Base-by-base conservation (phyloP, 768 basidiomycete genomes). In the Tylopilus vinaceipallidus region DNA sequence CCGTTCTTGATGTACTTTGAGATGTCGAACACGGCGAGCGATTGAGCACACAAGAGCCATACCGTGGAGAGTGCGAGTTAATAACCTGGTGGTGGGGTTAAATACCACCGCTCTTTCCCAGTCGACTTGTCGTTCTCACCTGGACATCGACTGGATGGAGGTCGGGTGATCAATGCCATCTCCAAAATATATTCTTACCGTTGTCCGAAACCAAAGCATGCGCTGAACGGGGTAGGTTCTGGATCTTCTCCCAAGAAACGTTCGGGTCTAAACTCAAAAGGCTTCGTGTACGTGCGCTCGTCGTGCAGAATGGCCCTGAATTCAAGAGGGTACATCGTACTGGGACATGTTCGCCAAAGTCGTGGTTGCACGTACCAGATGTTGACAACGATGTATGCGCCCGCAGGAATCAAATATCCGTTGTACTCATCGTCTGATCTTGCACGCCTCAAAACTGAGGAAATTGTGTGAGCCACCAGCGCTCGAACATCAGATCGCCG, bases 21-120 rank as follows among this genome's bases (percentile, higher is more conserved):
- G 19, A 80, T 70, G 27, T 77, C 58, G 34, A 80, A 77, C 10
- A 65, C 70, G 1, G 76, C 73, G 20, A 80, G 71, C 6, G 73
- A 67, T 49, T 59, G 69, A 0, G 65, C 67, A 6, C 54, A 50
- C 38, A 46, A 30, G 3, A 32, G 8, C 14, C 17, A 32, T n/a
- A 12, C 22, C 6, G 27, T 29, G 27, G 27, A 29, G 12, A 6
- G 6, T 29, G 6, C 27, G 12, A 29, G 27, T 6, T 6, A 29
- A 29, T 29, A 29, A 12, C 27, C 27, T 29, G 27, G 12, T 29
- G 27, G 27, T 12, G 27, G 12, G 12, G 27, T 12, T 10, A 19
- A 5, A 17, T 42, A 42, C 41, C 41, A 27, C 26, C 26, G 13
- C 41, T n/a, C 27, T 42, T 42, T 42, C 12, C 27, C 12, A 29